Evolutionary conservation across 495 filamentous ascomycete genomes (phyloP), one percentile per base, ranked within the genome.

Genomic region (Xylaria scruposa): DNA sequence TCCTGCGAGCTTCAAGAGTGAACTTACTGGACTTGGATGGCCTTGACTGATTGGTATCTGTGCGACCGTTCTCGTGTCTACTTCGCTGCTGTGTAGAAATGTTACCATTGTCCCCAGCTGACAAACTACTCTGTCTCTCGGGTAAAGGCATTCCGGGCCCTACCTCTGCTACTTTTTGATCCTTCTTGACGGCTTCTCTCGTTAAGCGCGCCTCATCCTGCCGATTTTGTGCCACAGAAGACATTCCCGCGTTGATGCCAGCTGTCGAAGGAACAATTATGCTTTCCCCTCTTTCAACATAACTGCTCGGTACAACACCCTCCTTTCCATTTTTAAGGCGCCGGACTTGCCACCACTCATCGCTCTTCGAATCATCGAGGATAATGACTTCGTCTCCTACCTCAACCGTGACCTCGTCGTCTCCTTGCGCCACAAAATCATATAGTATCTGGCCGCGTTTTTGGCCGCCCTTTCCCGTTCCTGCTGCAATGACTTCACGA

Each of bases 271-370:
- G 75, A 36, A 76, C 63, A 44, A 85, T 72, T 26, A 91, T 81
- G 3, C 87, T 87, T 51, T 91, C 93, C 13, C 87, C 92, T 38
- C 97, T 84, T 79, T 99, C 96, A 63, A 98, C 91, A 80, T 98
- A 99, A 81, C 92, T 97, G 83, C 94, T 94, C 5, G 96, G 96
- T n/a, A 99, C 95, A 13, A 98, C 96, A n/a, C 96, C 97, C 79
- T 97, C 93, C 77, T 93, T 93, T 59, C 93, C 93, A 79, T 95
- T 98, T 83, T 94, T 94, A 61, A 97, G 73, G 40, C 94, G 89
- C 60, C 92, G 90, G 13, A 99, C 94, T 86, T 94, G 92, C 95
- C 97, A 98, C 96, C 96, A 99, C 78, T 99, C 96, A 58, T 97
- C 94, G 65, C 94, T 97, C 81, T 93, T 94, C 68, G 85, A 89